A percentile compares a stretch with the other conserved stretches of the same genome.
phyloP scores from a whole-genome alignment of 139 green algal species.

The Chlorokybus atmophyticus region DNA sequence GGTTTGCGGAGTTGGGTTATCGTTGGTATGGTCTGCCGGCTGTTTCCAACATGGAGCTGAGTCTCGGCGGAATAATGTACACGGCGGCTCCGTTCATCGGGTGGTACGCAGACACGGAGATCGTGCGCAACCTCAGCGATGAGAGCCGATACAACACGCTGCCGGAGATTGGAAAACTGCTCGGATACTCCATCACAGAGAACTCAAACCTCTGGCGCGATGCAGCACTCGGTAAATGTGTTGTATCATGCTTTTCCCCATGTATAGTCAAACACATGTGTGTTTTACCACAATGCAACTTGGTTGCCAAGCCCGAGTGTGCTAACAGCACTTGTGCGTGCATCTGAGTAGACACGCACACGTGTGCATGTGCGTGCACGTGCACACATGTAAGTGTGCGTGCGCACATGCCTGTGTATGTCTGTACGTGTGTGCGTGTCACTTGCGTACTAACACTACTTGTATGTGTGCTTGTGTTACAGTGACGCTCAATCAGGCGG shows the following conservation, averaged over 20 bases:
- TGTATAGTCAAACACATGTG: too few relatives aligned
- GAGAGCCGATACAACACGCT: conserved; percentile 31
- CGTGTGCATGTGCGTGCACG: too few relatives aligned
- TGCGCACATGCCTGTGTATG: too few relatives aligned
- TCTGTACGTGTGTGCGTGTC: too few relatives aligned
- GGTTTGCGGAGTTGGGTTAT: conserved; percentile 25
- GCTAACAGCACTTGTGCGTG: too few relatives aligned
- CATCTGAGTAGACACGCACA: too few relatives aligned
- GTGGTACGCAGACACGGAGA: conserved; percentile 35
- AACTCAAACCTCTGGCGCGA: conserved; percentile 32
- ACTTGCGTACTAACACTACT: too few relatives aligned
- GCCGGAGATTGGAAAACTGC: conserved; percentile 18
- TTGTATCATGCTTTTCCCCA: too few relatives aligned
- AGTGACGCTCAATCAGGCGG: conserved; percentile 20
- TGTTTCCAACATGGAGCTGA: conserved; percentile 31
- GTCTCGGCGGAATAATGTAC: conserved; percentile 33
- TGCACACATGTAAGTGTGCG: too few relatives aligned
- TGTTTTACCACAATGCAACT: too few relatives aligned
- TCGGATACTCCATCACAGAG: conserved; percentile 23
- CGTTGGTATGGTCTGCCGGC: conserved; percentile 35
- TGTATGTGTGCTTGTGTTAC: too few relatives aligned
- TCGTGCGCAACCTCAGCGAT: conserved; percentile 37
- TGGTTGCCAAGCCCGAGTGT: too few relatives aligned
- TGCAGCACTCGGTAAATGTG: conserved; percentile 24
- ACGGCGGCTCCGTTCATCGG: conserved; percentile 39